Percentiles rank a stretch among this genome's conserved stretches.
These are phyloP conservation scores for Sungouiozyma ichnusensis DNA, from an alignment of 805 yeast genomes.

Conservation along the genomic window DNA sequence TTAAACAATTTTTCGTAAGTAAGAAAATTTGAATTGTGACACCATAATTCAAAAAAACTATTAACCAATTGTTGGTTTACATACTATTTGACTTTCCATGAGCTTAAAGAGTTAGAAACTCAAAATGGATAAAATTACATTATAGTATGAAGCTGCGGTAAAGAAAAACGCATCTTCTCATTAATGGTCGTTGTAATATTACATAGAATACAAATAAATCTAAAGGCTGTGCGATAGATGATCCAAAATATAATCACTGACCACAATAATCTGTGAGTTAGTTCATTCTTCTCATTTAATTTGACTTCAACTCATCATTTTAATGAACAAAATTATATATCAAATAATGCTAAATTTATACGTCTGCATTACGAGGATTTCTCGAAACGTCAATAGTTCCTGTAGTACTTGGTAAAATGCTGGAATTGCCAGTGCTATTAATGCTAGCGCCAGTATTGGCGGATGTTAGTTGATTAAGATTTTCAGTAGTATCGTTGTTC, in stretches of 20 bases:
- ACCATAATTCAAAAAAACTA: not conserved
- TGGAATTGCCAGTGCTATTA: not conserved
- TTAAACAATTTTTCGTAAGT: too few species aligned
- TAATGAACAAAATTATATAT: too few species aligned
- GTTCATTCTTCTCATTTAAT: too few species aligned
- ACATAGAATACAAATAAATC: not conserved
- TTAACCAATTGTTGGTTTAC: not conserved
- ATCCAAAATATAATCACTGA: not conserved
- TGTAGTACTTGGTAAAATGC: not conserved
- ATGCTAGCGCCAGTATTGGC: not conserved
- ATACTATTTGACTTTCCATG: not conserved
- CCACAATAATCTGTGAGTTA: too few species aligned
- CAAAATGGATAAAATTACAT: too few species aligned
- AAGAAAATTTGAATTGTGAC: not conserved
- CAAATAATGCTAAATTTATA: too few species aligned
- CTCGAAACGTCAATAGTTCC: not conserved
- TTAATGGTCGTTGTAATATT: not conserved
- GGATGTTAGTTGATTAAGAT: not conserved
- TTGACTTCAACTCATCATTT: too few species aligned
- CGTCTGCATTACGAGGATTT: not conserved
- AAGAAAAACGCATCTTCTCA: too few species aligned
- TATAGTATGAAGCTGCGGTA: too few species aligned
- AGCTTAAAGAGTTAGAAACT: not conserved
- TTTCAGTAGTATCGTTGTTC: not conserved
- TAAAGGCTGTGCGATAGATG: too few species aligned